Conservation (phyloP, 1,284 basidiomycete genomes). For the Bondarzewia mesenterica region DNA sequence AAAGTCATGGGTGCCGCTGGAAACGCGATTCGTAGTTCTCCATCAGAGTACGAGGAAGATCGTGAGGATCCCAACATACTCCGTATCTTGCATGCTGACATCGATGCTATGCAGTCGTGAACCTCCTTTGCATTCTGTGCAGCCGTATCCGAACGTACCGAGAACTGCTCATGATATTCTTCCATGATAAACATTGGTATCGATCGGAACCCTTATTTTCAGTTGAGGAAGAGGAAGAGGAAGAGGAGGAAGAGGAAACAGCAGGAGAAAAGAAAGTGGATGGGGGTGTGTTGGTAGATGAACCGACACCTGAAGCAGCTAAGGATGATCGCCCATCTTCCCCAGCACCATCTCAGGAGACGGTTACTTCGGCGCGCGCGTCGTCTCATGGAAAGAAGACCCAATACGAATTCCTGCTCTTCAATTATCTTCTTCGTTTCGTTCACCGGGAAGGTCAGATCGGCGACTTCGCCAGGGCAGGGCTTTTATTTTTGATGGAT, state of each 20-base stretch:
- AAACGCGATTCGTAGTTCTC: slow-evolving; percentile 54
- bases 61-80: slow-evolving; percentile 35
- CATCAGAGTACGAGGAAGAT: slow-evolving; percentile 82
- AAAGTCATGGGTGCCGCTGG: slow-evolving; percentile 78
- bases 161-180: slow-evolving; percentile 91
- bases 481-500: slow-evolving; percentile 88
- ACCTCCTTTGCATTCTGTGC: slow-evolving; percentile 85
- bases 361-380: slow-evolving; percentile 42
- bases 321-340: slow-evolving; percentile 31
- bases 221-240: slow-evolving; percentile 63
- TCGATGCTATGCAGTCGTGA: slow-evolving; percentile 54
- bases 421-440: slow-evolving; percentile 93
- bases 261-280: slow-evolving; percentile 27
- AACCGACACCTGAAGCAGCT: slow-evolving; percentile 13
- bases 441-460: slow-evolving; percentile 92
- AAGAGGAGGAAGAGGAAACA: slow-evolving; percentile 42
- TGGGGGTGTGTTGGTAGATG: slow-evolving; percentile 16
- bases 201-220: slow-evolving; percentile 59
- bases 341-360: slow-evolving; percentile 52
- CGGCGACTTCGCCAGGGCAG: slow-evolving; percentile 90
- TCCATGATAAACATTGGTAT: slow-evolving; percentile 87
- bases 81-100: background rate
- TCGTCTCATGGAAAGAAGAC: slow-evolving; percentile 48
- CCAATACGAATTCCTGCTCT: slow-evolving; percentile 92
- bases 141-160: slow-evolving; percentile 85